Percentiles rank a stretch among this genome's conserved stretches.
Evolutionary conservation across 805 yeast species (phyloP).

Genomic region (Peterozyma xylosa): DNA sequence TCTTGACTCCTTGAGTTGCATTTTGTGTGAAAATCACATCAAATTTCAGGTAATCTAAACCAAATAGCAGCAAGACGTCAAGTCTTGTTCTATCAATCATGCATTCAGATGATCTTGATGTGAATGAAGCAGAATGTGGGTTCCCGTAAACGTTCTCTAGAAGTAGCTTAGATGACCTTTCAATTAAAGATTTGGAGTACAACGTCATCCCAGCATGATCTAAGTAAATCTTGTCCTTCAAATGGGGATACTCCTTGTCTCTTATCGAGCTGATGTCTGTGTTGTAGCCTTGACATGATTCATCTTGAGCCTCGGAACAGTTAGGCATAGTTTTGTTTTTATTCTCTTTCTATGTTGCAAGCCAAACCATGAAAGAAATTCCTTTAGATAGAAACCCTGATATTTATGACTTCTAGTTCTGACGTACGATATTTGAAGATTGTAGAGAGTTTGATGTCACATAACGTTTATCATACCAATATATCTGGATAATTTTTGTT

Average conservation of each 20-base stretch:
- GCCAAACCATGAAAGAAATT: too few relatives aligned
- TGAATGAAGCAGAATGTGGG: constrained; percentile 32
- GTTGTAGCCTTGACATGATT: constrained; percentile 1
- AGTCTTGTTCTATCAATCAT: constrained; percentile 20
- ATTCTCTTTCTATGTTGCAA: too few relatives aligned
- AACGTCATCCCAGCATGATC: constrained; percentile 38
- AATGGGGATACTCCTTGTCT: constrained; percentile 17
- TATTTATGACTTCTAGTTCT: too few relatives aligned
- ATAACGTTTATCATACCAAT: too few relatives aligned
- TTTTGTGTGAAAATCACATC: constrained; percentile 32
- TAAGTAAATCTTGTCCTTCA: constrained; percentile 19
- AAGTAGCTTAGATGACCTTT: constrained; percentile 16
- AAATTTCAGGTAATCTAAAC: constrained; percentile 25
- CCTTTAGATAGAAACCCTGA: too few relatives aligned
- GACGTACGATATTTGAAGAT: too few relatives aligned
- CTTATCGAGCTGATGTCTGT: constrained; percentile 10
- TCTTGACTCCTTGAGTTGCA: constrained; percentile 30
- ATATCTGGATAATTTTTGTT: too few relatives aligned
- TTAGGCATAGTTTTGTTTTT: too few relatives aligned
- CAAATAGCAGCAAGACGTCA: constrained; percentile 22
- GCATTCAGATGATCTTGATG: constrained; percentile 20
- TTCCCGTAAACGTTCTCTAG: constrained; percentile 22
- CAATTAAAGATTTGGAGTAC: constrained; percentile 21
- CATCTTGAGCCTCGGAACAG: background rate
- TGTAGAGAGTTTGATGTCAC: too few relatives aligned